These are phyloP conservation scores for Ichthyophthirius multifiliis DNA, from an alignment of 169 alveolate genomes.

Conservation along the genomic window DNA sequence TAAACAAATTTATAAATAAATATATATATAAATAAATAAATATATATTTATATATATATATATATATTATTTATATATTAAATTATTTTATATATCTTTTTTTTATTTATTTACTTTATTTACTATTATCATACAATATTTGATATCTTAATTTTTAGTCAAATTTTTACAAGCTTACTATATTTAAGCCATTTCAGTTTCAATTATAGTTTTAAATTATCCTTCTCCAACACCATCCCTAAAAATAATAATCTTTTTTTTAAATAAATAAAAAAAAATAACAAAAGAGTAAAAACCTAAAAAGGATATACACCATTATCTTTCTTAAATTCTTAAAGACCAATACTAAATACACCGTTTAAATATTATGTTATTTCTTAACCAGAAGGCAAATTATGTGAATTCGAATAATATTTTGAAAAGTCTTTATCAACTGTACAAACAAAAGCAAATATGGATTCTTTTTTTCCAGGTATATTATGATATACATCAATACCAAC, in stretches of 20 bases:
- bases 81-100: background rate
- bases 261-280: background rate
- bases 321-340: slow-evolving; percentile 42
- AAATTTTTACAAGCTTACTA: slow-evolving; percentile 6
- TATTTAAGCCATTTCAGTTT: slow-evolving; percentile 41
- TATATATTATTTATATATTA: slow-evolving; percentile 46
- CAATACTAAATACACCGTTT: slow-evolving; percentile 9
- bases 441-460: slow-evolving; percentile 41
- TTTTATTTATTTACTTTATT: background rate
- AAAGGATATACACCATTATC: slow-evolving; percentile 37
- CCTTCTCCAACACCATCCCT: slow-evolving; percentile 80
- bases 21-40: background rate
- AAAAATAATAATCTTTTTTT: slow-evolving; percentile 52
- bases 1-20: too few relatives aligned
- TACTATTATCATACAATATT: background rate
- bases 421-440: slow-evolving; percentile 46
- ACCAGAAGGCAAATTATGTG: slow-evolving; percentile 29
- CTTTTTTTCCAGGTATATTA: slow-evolving; percentile 35
- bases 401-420: slow-evolving; percentile 36
- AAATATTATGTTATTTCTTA: slow-evolving; percentile 37
- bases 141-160: background rate
- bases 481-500: slow-evolving; percentile 65
- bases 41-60: background rate
- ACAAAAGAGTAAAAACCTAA: background rate
- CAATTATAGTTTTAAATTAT: slow-evolving; percentile 19